Percentiles rank a stretch among this genome's conserved stretches.
Conservation (phyloP, 2,329 filamentous ascomycete species). For the Talaromyces funiculosus region DNA sequence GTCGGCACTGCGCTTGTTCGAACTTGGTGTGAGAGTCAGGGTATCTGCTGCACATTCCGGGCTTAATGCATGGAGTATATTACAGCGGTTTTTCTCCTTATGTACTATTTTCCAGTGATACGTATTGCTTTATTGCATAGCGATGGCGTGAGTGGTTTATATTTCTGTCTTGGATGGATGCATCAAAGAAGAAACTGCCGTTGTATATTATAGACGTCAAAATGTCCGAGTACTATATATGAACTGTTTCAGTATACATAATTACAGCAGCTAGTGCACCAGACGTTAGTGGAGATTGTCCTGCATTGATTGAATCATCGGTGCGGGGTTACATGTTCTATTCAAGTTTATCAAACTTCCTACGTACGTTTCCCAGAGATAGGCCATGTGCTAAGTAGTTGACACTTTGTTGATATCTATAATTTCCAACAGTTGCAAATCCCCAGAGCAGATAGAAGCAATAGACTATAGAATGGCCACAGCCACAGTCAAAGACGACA, state of each 20-base stretch:
- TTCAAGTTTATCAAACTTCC: not conserved
- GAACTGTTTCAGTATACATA: not conserved
- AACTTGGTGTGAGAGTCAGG: constrained; percentile 82
- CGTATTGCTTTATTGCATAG: not conserved
- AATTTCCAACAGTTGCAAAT: not conserved
- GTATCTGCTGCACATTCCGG: constrained; percentile 61
- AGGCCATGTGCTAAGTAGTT: not conserved
- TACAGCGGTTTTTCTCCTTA: not conserved
- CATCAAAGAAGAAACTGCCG: not conserved
- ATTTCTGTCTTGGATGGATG: not conserved
- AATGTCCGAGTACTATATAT: not conserved
- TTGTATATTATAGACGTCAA: not conserved
- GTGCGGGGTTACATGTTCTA: not conserved
- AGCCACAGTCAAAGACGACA: constrained; percentile 8
- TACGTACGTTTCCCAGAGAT: not conserved
- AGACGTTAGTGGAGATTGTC: not conserved
- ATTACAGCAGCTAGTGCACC: not conserved
- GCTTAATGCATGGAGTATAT: not conserved
- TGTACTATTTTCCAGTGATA: not conserved
- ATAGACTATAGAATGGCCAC: constrained; percentile 5
- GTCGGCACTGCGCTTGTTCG: constrained; percentile 64
- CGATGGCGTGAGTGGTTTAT: not conserved
- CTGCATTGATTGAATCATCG: not conserved
- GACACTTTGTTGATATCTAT: not conserved
- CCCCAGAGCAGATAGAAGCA: not conserved